Conservation (phyloP, 1,284 basidiomycete species). For the Trichosporon sp. region DNA sequence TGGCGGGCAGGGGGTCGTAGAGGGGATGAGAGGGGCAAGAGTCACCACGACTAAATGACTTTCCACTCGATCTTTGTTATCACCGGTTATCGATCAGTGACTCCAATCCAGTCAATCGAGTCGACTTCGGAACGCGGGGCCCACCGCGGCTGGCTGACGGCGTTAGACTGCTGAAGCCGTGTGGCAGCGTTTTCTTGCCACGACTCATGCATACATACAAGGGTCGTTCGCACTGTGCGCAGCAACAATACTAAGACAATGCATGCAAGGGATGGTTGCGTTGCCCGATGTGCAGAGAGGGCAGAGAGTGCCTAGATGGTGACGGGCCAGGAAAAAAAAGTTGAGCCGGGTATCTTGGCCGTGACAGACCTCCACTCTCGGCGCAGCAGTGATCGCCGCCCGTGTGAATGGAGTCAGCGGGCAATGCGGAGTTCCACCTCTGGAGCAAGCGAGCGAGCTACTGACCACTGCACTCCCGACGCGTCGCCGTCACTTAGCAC, state of each 20-base stretch:
- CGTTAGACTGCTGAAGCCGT: background rate
- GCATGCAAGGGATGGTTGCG: background rate
- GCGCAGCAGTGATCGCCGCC: background rate
- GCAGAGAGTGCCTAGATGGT: background rate
- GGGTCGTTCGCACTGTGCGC: background rate
- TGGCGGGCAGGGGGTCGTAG: slow-evolving; percentile 16
- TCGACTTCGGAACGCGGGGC: background rate
- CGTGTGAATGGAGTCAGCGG: background rate
- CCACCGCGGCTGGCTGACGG: background rate
- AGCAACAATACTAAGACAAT: background rate
- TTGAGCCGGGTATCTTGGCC: background rate
- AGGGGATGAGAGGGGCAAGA: background rate
- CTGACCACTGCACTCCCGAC: too few relatives aligned
- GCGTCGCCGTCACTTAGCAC: too few relatives aligned
- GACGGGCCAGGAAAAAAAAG: background rate
- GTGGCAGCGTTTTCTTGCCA: background rate
- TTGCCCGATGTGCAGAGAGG: too few relatives aligned
- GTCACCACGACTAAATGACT: too few relatives aligned
- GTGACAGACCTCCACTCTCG: background rate
- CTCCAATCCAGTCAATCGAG: too few relatives aligned
- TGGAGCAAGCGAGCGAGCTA: too few relatives aligned
- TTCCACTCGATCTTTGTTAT: background rate
- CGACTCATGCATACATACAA: background rate
- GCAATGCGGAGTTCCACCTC: too few relatives aligned
- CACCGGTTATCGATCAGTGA: background rate